These are phyloP conservation scores for Coemansia javaensis DNA, from an alignment of 192 early-diverging fungal species.

Conservation along the genomic window DNA sequence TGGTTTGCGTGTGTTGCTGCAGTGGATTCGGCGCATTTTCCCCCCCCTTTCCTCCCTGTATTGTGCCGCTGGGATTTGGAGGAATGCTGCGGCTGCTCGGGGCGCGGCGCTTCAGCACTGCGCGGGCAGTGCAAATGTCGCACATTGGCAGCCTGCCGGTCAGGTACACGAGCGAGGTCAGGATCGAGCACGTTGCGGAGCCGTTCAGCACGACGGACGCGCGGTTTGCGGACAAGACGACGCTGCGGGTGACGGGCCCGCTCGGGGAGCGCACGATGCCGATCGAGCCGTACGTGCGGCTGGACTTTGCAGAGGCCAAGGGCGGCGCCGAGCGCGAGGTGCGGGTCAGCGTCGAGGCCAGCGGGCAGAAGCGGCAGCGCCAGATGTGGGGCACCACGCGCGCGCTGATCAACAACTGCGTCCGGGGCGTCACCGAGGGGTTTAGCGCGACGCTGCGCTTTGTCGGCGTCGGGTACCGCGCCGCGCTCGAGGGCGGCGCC, in stretches of 20 bases:
- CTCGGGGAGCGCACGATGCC: constrained; percentile 72
- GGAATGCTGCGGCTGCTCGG: neutral
- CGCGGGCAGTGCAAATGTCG: constrained; percentile 39
- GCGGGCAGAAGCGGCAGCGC: constrained; percentile 65
- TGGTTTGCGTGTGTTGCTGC: too few species aligned
- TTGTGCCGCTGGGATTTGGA: constrained; percentile 1
- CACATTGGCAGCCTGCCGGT: constrained; percentile 80
- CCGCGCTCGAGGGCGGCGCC: constrained; percentile 62
- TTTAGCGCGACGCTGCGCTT: constrained; percentile 77
- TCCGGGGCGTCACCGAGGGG: constrained; percentile 87
- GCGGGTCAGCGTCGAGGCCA: constrained; percentile 55
- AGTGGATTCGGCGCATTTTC: neutral
- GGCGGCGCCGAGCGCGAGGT: constrained; percentile 37
- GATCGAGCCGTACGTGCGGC: constrained; percentile 74
- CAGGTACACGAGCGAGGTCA: constrained; percentile 69
- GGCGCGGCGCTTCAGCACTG: constrained; percentile 18
- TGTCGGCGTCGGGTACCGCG: constrained; percentile 93
- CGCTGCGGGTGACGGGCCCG: constrained; percentile 74
- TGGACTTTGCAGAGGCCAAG: constrained; percentile 13
- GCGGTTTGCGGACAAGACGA: constrained; percentile 60
- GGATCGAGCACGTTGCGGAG: constrained; percentile 59
- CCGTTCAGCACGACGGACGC: constrained; percentile 59
- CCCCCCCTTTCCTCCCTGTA: neutral
- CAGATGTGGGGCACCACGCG: constrained; percentile 98
- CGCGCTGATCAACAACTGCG: constrained; percentile 77